A percentile compares a stretch with the other conserved stretches of the same genome.
Conservation (phyloP, 148 eudicot genomes). For the Agrostemma githago region DNA sequence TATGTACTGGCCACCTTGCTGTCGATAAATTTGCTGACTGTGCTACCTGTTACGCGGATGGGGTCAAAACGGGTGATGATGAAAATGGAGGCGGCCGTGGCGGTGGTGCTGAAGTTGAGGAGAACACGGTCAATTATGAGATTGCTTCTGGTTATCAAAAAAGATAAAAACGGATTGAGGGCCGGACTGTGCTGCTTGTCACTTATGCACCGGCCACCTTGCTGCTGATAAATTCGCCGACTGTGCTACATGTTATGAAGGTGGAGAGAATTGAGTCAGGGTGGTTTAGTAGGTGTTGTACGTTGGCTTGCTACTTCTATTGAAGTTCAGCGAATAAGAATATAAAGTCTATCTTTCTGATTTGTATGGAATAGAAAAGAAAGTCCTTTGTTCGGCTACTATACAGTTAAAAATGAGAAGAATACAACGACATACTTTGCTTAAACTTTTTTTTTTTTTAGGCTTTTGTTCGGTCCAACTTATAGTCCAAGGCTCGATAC, state of each 20-base stretch:
- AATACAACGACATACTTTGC: too few species aligned
- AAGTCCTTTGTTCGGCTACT: too few species aligned
- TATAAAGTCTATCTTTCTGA: too few species aligned
- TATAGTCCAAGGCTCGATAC: too few species aligned
- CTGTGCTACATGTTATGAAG: background rate
- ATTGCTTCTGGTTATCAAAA: too few species aligned
- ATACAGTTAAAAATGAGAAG: too few species aligned
- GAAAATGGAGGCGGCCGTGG: background rate
- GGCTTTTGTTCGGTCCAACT: too few species aligned
- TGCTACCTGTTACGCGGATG: background rate
- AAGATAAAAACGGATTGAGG: background rate
- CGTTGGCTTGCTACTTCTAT: too few species aligned
- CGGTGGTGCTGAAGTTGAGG: background rate
- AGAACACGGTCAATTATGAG: background rate
- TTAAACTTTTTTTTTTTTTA: too few species aligned
- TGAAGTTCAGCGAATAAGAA: too few species aligned
- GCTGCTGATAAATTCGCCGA: background rate
- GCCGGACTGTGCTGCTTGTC: background rate
- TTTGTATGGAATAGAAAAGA: too few species aligned
- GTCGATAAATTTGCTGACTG: background rate
- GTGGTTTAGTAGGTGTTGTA: background rate
- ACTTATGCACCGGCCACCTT: background rate
- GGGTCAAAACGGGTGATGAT: background rate
- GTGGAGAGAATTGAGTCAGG: background rate
- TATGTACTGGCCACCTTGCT: background rate